A percentile compares a stretch with the other conserved stretches of the same genome.
Evolutionary conservation across 2,329 filamentous ascomycete genomes (phyloP).

Genomic region (Plectosphaerella cucumerina): DNA sequence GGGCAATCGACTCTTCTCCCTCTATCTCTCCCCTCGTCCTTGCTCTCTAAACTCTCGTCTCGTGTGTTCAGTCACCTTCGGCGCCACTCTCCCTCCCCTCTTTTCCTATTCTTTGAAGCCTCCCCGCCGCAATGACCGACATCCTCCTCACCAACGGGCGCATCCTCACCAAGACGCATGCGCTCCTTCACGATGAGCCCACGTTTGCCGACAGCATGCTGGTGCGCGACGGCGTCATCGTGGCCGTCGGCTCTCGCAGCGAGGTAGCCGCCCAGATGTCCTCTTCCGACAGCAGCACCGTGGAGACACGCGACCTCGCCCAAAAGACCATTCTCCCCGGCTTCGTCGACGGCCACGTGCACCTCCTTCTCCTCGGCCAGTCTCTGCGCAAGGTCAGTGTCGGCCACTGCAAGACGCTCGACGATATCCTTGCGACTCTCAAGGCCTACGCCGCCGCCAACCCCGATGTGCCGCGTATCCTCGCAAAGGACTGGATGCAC

Average conservation of each 20-base stretch:
- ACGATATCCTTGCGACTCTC: slow-evolving; percentile 45
- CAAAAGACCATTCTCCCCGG: slow-evolving; percentile 43
- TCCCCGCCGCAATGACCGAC: not conserved
- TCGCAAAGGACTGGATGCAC: slow-evolving; percentile 54
- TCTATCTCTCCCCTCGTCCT: not conserved
- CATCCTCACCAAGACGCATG: slow-evolving; percentile 10
- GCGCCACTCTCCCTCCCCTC: not conserved
- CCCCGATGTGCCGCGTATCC: slow-evolving; percentile 42
- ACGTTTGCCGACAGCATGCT: slow-evolving; percentile 14
- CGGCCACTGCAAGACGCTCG: slow-evolving; percentile 40
- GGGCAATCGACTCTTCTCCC: not conserved
- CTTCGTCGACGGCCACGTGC: slow-evolving; percentile 56
- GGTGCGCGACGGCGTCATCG: slow-evolving; percentile 11
- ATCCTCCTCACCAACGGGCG: slow-evolving; percentile 13
- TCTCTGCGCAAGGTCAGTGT: slow-evolving; percentile 47
- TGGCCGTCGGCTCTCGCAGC: slow-evolving; percentile 6
- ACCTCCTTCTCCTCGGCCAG: slow-evolving; percentile 50
- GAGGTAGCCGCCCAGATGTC: not conserved
- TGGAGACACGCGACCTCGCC: slow-evolving; percentile 12
- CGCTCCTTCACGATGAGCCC: slow-evolving; percentile 9
- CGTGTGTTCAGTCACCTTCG: too few relatives aligned
- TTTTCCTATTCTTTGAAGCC: not conserved
- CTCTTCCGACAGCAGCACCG: not conserved
- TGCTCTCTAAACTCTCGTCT: too few relatives aligned
- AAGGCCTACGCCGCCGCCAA: slow-evolving; percentile 39